phyloP scores from a whole-genome alignment of 2,329 filamentous ascomycete species.

The Aspergillus sp. region DNA sequence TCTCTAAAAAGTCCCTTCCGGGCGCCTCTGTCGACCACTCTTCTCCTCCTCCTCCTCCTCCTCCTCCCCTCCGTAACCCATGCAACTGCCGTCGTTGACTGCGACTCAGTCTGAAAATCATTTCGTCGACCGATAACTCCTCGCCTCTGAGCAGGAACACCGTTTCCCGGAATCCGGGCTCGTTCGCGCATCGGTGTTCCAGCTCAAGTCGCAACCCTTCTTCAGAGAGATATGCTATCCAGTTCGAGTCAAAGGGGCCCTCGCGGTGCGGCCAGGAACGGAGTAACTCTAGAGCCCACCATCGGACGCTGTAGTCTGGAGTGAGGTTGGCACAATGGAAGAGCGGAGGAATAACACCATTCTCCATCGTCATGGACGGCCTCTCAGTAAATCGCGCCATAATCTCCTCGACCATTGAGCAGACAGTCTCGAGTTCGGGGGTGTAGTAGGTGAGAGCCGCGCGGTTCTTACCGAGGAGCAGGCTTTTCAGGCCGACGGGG shows the following conservation, averaged over 20 bases:
- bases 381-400: constrained; percentile 12
- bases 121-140: not conserved
- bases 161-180: not conserved
- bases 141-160: not conserved
- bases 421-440: constrained; percentile 11
- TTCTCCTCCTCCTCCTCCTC: no score
- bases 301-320: not conserved
- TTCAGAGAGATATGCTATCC: not conserved
- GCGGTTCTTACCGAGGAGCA: constrained; percentile 13
- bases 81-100: not conserved
- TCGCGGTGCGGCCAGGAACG: not conserved
- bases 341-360: not conserved
- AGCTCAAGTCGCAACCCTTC: not conserved
- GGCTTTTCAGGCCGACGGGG: constrained; percentile 13
- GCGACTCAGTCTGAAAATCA: not conserved
- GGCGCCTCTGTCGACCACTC: not conserved
- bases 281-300: not conserved
- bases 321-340: not conserved
- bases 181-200: not conserved
- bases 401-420: constrained; percentile 9
- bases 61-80: no score
- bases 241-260: constrained; percentile 4
- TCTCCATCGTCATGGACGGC: constrained; percentile 2
- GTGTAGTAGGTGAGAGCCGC: constrained; percentile 4
- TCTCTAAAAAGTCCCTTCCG: not conserved